These are phyloP conservation scores for Aspergillus ochraceoroseus DNA, from an alignment of 2,329 filamentous ascomycete species.

Conservation along the genomic window DNA sequence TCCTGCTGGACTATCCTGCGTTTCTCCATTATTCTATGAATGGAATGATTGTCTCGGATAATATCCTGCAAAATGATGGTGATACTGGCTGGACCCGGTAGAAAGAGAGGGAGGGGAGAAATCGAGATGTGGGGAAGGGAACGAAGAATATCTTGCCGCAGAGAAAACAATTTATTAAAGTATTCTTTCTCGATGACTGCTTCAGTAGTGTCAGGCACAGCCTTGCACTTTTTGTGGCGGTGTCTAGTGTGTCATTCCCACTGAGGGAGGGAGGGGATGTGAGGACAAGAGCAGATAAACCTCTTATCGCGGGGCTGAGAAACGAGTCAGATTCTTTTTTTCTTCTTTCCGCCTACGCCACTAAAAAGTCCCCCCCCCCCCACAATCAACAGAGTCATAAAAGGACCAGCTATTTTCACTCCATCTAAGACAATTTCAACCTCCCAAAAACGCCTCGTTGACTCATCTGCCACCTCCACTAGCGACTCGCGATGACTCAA, in stretches of 20 bases:
- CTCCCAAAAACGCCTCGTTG: slow-evolving; percentile 2
- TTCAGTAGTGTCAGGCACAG: slow-evolving; percentile 4
- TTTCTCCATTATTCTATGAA: background rate
- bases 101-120: too few species aligned
- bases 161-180: too few species aligned
- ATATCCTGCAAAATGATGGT: background rate
- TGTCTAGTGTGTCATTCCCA: slow-evolving; percentile 12
- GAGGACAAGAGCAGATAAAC: slow-evolving; percentile 11
- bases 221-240: slow-evolving; percentile 6
- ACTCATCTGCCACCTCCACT: slow-evolving; percentile 8
- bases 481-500: slow-evolving; percentile 31
- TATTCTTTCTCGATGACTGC: background rate
- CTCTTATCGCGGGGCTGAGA: slow-evolving; percentile 18
- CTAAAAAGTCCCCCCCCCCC: slow-evolving; percentile 1
- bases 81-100: too few species aligned
- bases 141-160: background rate
- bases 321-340: slow-evolving; percentile 4
- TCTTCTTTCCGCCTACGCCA: slow-evolving; percentile 15
- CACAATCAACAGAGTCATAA: slow-evolving; percentile 3
- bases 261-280: background rate
- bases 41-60: background rate
- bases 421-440: too few species aligned
- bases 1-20: slow-evolving; percentile 63
- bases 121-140: background rate
- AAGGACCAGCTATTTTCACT: too few species aligned